Evolutionary conservation across 352 stramenopile genomes (phyloP), one percentile per base, ranked within the genome.

Genomic region (Globisporangium acanthophoron): DNA sequence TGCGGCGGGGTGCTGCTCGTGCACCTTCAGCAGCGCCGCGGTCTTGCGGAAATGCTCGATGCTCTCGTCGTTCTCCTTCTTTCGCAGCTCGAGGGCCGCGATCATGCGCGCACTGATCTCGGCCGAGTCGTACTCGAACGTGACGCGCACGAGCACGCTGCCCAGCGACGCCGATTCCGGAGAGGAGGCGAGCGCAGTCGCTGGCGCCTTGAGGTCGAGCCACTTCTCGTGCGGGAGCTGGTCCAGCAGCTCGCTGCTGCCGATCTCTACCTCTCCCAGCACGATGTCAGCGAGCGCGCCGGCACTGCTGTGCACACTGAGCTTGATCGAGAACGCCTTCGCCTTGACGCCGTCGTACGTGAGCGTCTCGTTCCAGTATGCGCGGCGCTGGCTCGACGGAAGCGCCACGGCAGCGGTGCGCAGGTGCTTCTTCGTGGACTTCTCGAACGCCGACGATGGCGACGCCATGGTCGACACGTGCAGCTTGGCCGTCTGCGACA

Each of bases 261-360:
- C 69, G 47, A 92, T 56, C 57, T 88, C 77, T 7, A 76, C 52
- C 64, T 92, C 80, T 40, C 83, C 83, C 16, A 92, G 62, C 40
- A 85, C 75, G 20, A 88, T 70, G 52, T 92, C 81, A 2, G 85
- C 73, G 59, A 92, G 74, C 40, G 89, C 58, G 16, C 74, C 66
- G 5, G 78, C 72, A 40, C 69, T 84, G 52, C 71, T 75, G 57
- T 73, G 80, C 33, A 94, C 66, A 9, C 69, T 73, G 11, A 86
- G 64, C 60, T 90, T 88, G 48, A 90, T 67, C n/a, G 69, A 62
- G 43, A 91, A 87, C 31, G 65, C 70, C 54, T 73, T 89, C 16
- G 69, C 66, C 72, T 92, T 94, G 51, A 85, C 61, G 21, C 82
- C 80, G 52, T 82, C 76, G 59, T 83, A 88, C 53, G 73, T 61